These are phyloP conservation scores for Persicaria tinctoria DNA, from an alignment of 148 eudicot species.

Conservation along the genomic window DNA sequence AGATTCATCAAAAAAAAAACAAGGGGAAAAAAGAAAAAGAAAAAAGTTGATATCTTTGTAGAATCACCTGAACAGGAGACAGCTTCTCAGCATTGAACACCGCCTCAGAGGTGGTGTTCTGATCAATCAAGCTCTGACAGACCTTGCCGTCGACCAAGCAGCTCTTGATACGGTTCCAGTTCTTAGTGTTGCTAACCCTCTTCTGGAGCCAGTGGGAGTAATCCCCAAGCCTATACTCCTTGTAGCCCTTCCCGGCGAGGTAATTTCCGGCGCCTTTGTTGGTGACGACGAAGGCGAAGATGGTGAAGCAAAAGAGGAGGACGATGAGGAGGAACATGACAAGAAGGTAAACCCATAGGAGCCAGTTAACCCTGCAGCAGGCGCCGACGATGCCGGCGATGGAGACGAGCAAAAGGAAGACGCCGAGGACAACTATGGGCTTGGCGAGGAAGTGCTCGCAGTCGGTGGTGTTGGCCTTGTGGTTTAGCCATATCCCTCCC, in stretches of 20 bases:
- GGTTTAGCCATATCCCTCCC: conserved; percentile 72
- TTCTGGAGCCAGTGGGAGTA: conserved; percentile 88
- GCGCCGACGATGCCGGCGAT: conserved; percentile 74
- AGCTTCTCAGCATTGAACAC: conserved; percentile 42
- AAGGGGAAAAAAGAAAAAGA: not conserved
- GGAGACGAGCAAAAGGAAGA: conserved; percentile 59
- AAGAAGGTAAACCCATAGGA: conserved; percentile 68
- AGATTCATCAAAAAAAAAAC: not conserved
- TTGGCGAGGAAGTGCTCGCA: conserved; percentile 62
- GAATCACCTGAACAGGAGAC: conserved; percentile 67
- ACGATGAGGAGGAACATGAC: conserved; percentile 73
- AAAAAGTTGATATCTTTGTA: not conserved
- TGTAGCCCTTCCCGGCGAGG: conserved; percentile 51
- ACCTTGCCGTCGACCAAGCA: conserved; percentile 74
- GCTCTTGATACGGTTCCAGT: conserved; percentile 65
- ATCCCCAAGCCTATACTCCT: conserved; percentile 77
- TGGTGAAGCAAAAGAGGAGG: conserved; percentile 54
- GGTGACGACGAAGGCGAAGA: conserved; percentile 81
- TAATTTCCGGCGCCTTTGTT: conserved; percentile 74
- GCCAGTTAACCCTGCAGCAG: conserved; percentile 72
- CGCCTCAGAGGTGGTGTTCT: conserved; percentile 17
- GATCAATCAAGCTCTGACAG: conserved; percentile 46
- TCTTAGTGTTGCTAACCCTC: conserved; percentile 46
- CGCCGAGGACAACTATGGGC: conserved; percentile 57
- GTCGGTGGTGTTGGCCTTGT: conserved; percentile 41